Base-by-base conservation (phyloP, 805 yeast genomes). In the Cephaloascus fragrans region DNA sequence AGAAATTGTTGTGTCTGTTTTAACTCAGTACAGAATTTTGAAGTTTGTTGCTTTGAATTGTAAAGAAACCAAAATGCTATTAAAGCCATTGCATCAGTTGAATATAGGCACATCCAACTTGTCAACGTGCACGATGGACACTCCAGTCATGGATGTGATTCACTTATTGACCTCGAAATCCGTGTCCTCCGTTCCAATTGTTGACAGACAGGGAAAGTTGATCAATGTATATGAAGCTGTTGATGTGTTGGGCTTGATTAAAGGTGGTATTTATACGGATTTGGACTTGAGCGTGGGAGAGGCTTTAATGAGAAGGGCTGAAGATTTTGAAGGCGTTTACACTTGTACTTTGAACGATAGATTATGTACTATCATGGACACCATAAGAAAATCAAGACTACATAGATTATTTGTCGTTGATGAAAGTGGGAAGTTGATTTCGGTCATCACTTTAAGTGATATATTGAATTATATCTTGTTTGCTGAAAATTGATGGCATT, bases 321-420 rank as follows among this genome's bases (percentile, higher is more conserved):
- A 89, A 49, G 97, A 93, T 56, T 93, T 90, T 51, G 97, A 93
- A 60, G 98, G 99, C 42, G 97, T 93, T 12, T 86, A 88, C 61
- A 93, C 97, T 0, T 93, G 98, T 61, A 86, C 97, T 0, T 70
- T 79, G 47, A 73, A 79, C 48, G 99, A 93, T 57, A 73, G 89
- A 45, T 65, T 93, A 41, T 82, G 90, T 44, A 86, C 95, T 14
- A 83, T 93, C 41, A 73, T 93, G 79, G 96, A 89, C 56, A 89
- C 95, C 28, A 87, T 93, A 43, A 75, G 97, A 51, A 83, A 88
- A 49, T 80, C 95, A 26, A 75, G 97, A 48, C 71, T 93, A 44
- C 97, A 93, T 57, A 73, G 99, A 57, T 73, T 93, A 53, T 86
- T 89, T 52, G 88, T 93, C 23, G 96, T 93, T 20, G 95, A 93